Conservation (phyloP, 2,329 filamentous ascomycete genomes). For the Phyllosticta citribraziliensis region DNA sequence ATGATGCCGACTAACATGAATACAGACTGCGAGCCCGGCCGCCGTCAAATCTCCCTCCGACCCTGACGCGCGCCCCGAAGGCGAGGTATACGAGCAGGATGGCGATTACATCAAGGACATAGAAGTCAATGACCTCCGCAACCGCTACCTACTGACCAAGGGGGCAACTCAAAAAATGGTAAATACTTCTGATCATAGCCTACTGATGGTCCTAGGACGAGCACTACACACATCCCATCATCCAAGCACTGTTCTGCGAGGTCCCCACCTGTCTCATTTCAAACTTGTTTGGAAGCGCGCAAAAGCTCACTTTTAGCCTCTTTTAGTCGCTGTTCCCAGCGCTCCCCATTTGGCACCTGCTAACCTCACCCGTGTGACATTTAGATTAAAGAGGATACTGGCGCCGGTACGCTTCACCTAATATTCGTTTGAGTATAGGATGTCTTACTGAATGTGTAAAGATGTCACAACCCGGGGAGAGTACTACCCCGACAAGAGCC, state of each 20-base stretch:
- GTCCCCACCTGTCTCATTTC: conserved; percentile 17
- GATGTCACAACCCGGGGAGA: conserved; percentile 97
- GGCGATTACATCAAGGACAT: conserved; percentile 99
- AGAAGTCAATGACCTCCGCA: conserved; percentile 95
- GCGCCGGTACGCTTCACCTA: conserved; percentile 87
- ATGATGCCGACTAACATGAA: conserved; percentile 1
- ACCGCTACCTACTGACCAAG: conserved; percentile 94
- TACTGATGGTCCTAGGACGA: conserved; percentile 49
- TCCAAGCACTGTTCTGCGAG: conserved; percentile 12
- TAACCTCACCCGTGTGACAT: conserved; percentile 81
- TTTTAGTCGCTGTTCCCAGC: conserved; percentile 30
- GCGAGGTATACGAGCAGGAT: conserved; percentile 88
- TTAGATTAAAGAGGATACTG: conserved; percentile 99
- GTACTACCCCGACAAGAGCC: conserved; percentile 94
- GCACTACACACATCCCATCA: conserved; percentile 1
- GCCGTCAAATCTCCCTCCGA: conserved; percentile 46
- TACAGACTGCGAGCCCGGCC: conserved; percentile 39
- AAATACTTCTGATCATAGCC: conserved; percentile 66
- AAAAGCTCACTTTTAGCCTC: conserved; percentile 37
- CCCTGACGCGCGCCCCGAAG: conserved; percentile 54
- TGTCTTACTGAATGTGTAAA: conserved; percentile 57
- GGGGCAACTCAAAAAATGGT: conserved; percentile 98
- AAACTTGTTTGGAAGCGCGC: conserved; percentile 20
- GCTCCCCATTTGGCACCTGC: conserved; percentile 77
- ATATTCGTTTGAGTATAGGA: conserved; percentile 49